A percentile compares a stretch with the other conserved stretches of the same genome.
phyloP scores from a whole-genome alignment of 1,139 yeast genomes.

The Hyphopichia wangnamkhiaoensis region DNA sequence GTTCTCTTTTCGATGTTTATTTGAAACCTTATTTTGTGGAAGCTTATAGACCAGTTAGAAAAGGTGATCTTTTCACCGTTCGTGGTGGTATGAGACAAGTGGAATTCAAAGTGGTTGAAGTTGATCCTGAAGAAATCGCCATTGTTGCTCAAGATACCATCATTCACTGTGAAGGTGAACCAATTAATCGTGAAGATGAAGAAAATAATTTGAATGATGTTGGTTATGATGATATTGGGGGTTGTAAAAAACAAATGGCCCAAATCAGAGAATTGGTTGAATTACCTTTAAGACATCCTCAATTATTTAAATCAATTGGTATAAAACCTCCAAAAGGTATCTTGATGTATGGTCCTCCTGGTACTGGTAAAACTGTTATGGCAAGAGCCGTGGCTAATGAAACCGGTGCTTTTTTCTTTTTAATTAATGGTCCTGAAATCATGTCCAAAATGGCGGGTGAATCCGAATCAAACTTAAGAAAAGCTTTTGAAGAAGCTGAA shows the following conservation, averaged over 20 bases:
- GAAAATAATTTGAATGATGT: slow-evolving; percentile 94
- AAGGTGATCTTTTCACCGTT: slow-evolving; percentile 94
- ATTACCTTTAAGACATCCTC: slow-evolving; percentile 95
- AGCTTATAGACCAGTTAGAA: slow-evolving; percentile 98
- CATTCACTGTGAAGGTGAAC: slow-evolving; percentile 98
- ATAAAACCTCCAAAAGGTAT: slow-evolving; percentile 97
- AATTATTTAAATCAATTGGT: slow-evolving; percentile 93
- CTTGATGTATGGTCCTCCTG: slow-evolving; percentile 97
- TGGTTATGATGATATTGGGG: slow-evolving; percentile 99
- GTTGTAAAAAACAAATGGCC: slow-evolving; percentile 98
- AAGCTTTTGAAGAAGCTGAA: slow-evolving; percentile 99
- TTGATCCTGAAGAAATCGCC: slow-evolving; percentile 96
- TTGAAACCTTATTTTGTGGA: slow-evolving; percentile 98
- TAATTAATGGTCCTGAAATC: slow-evolving; percentile 99
- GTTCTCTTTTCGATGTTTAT: slow-evolving; percentile 95
- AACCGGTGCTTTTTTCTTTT: slow-evolving; percentile 97
- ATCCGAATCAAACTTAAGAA: slow-evolving; percentile 94
- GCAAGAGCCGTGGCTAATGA: slow-evolving; percentile 99
- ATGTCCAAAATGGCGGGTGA: slow-evolving; percentile 99
- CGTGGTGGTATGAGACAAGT: slow-evolving; percentile 99
- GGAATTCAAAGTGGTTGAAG: slow-evolving; percentile 96
- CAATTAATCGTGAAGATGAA: slow-evolving; percentile 98
- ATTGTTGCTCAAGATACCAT: slow-evolving; percentile 98
- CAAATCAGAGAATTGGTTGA: slow-evolving; percentile 97
- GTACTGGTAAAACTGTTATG: slow-evolving; percentile 98